Base-by-base conservation (phyloP, 805 yeast genomes). In the Candida schatavii region DNA sequence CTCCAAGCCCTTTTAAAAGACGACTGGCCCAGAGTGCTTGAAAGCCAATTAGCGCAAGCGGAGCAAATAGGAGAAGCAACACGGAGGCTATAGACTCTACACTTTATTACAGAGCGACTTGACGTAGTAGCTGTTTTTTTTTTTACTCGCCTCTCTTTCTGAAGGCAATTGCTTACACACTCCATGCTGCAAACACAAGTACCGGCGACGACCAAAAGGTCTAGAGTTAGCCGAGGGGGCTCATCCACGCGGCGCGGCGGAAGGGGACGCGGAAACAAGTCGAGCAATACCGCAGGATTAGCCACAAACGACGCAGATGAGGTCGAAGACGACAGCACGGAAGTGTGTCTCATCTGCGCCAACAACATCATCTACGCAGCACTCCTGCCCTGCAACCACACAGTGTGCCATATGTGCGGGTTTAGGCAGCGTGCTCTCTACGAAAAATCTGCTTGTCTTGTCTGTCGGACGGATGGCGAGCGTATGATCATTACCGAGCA, bases 291-390 rank as follows among this genome's bases (percentile, higher is more conserved):
- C 9, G 18, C 19, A 17, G 5, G 22, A 13, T 18, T 9, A 18
- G 5, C 18, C 20, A 22, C 14, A 27, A 33, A 56, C 51, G 29
- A 43, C 2, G 53, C 37, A 13, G 63, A 53, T 3, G 62, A 56
- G 4, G 62, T 58, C 14, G 59, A 57, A 15, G 47, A 39, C 18
- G 47, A 39, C 18, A 70, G 66, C 29, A 74, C 65, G n/a, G 61
- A 52, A 6, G 74, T 74, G 10, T 90, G 97, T 72, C 64, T 89
- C 18, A 86, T 93, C 43, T 93, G 99, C 67, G 93, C 97, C 0
- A 84, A 86, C 35, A 67, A 68, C 23, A 71, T 88, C 21, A 49
- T 52, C n/a, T 76, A 72, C 50, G 80, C 81, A 2, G 88, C 95
- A 0, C 55, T 85, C 7, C 77, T 93, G 1, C 86, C 88, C 0